These are phyloP conservation scores for Tetracentron sinense DNA, from an alignment of 164 flowering plant genomes.

Conservation along the genomic window DNA sequence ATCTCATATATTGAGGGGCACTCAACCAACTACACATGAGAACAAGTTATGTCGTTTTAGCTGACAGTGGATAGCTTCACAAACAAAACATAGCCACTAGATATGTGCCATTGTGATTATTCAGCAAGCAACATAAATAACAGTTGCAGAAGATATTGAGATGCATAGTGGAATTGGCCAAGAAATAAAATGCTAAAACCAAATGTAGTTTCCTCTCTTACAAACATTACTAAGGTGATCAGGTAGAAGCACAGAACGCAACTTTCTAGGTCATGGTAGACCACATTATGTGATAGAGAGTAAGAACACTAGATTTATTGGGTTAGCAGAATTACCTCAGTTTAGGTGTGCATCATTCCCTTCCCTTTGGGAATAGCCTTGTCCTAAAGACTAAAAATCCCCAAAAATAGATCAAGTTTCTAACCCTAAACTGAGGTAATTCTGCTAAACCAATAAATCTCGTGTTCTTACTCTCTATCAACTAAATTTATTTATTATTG, in stretches of 20 bases:
- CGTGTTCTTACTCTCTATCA: too few relatives aligned
- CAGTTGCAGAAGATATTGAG: too few relatives aligned
- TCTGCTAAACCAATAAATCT: too few relatives aligned
- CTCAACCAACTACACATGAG: constrained; percentile 59
- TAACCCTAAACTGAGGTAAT: too few relatives aligned
- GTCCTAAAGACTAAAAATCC: too few relatives aligned
- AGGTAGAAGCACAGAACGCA: not conserved
- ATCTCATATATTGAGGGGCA: constrained; percentile 96
- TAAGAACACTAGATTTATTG: not conserved
- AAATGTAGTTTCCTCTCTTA: not conserved
- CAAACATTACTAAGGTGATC: too few relatives aligned
- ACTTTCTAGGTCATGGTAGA: not conserved
- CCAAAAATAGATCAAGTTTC: too few relatives aligned
- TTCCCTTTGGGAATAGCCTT: not conserved
- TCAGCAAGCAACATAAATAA: too few relatives aligned
- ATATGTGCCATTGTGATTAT: not conserved
- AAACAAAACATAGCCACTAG: not conserved
- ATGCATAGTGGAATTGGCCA: not conserved
- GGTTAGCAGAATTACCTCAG: not conserved
- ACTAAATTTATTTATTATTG: not conserved
- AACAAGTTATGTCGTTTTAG: constrained; percentile 4
- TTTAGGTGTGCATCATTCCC: not conserved
- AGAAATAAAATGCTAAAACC: not conserved
- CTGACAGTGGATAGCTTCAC: not conserved
- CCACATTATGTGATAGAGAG: not conserved